Percentiles rank a stretch among this genome's conserved stretches.
phyloP scores from a whole-genome alignment of 768 basidiomycete genomes.

The Boletus subparvulus region DNA sequence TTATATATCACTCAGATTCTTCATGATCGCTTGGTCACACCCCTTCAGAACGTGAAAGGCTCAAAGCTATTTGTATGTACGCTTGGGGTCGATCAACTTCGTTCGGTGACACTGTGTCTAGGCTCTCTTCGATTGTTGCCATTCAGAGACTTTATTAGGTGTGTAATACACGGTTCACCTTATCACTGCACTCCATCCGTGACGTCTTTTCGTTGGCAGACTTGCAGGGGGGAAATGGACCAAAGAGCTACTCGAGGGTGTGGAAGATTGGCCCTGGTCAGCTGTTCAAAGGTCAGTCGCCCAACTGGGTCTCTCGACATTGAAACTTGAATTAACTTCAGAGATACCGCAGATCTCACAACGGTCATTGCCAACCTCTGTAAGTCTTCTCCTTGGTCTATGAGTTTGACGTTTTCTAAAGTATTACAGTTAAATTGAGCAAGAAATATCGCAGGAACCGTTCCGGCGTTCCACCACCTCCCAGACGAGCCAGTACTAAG shows the following conservation, averaged over 20 bases:
- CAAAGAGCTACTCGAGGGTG: constrained; percentile 16
- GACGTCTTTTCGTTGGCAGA: constrained; percentile 9
- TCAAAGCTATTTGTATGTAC: constrained; percentile 21
- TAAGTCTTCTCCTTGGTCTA: neutral
- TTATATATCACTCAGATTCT: constrained; percentile 15
- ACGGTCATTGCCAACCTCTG: constrained; percentile 4
- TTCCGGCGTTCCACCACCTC: neutral
- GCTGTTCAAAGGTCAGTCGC: constrained; percentile 13
- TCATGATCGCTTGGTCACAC: constrained; percentile 19
- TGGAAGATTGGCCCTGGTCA: constrained; percentile 17
- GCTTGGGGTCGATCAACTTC: neutral
- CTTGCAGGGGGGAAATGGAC: constrained; percentile 11
- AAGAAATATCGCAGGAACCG: neutral
- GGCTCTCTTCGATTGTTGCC: constrained; percentile 33
- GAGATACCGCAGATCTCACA: constrained; percentile 4
- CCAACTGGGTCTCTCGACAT: neutral
- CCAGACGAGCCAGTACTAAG: constrained; percentile 8
- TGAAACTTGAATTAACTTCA: neutral
- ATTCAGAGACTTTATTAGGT: constrained; percentile 30
- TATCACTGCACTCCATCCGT: neutral
- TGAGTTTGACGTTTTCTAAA: neutral
- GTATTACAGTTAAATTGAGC: constrained; percentile 6
- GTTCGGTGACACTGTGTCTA: constrained; percentile 1
- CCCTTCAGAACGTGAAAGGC: constrained; percentile 18
- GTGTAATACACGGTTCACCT: neutral